phyloP scores from a whole-genome alignment of 1,284 basidiomycete genomes.

The Ceratobasidium sp. region DNA sequence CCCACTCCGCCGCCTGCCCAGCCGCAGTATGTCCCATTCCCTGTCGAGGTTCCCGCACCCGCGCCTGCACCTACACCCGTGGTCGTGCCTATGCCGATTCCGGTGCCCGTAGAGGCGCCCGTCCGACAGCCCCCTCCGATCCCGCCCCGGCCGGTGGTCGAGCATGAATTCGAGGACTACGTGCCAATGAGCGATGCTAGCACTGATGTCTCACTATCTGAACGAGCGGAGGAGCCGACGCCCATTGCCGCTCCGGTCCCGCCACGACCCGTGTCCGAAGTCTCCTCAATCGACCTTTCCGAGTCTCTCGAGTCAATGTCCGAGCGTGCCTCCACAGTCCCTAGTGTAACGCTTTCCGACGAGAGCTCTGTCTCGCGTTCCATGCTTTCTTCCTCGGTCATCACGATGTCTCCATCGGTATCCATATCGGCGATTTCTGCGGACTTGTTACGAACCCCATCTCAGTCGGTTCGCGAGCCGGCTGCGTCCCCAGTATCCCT shows the following conservation, averaged over 20 bases:
- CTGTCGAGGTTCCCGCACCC: constrained; percentile 15
- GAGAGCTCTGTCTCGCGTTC: constrained; percentile 39
- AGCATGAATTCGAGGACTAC: constrained; percentile 23
- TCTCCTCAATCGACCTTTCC: constrained; percentile 25
- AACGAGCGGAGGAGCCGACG: constrained; percentile 14
- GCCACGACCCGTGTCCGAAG: constrained; percentile 9
- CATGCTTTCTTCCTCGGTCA: constrained; percentile 20
- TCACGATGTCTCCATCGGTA: constrained; percentile 11
- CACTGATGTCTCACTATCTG: constrained; percentile 24
- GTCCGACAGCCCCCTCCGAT: constrained; percentile 10
- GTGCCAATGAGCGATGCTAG: constrained; percentile 42
- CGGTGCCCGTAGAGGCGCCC: background rate
- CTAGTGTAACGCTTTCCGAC: constrained; percentile 18
- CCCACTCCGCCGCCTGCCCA: constrained; percentile 31
- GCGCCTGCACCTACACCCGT: background rate
- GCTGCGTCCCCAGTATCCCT: background rate
- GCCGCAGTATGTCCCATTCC: constrained; percentile 19
- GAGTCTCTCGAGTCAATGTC: constrained; percentile 35
- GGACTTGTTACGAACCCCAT: background rate
- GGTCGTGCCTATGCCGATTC: background rate
- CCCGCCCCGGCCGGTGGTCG: constrained; percentile 1
- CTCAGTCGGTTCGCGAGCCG: background rate
- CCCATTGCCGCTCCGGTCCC: constrained; percentile 5
- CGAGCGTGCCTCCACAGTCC: constrained; percentile 9
- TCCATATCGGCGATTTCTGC: constrained; percentile 17